phyloP scores from a whole-genome alignment of 495 filamentous ascomycete genomes.

The Beverwykella pulmonaria region DNA sequence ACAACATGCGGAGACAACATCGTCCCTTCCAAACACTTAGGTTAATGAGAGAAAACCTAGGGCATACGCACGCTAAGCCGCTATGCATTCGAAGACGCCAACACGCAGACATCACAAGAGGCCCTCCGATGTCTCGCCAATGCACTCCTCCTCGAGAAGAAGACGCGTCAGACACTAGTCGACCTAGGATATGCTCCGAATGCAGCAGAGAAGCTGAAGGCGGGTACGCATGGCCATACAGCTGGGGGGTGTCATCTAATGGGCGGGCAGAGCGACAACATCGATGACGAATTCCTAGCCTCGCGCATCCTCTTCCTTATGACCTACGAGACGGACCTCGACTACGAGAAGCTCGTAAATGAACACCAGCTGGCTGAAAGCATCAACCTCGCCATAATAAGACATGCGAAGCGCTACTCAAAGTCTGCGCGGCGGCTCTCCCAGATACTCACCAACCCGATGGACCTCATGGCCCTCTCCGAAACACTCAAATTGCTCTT shows the following conservation, averaged over 20 bases:
- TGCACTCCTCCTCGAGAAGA: slow-evolving; percentile 69
- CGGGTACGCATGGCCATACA: slow-evolving; percentile 31
- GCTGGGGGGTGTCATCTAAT: not conserved
- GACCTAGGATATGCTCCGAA: slow-evolving; percentile 74
- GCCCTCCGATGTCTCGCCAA: slow-evolving; percentile 89
- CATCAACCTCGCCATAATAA: slow-evolving; percentile 61
- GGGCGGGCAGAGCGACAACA: slow-evolving; percentile 60
- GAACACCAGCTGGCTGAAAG: slow-evolving; percentile 69
- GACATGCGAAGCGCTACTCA: slow-evolving; percentile 66
- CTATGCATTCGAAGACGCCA: slow-evolving; percentile 68
- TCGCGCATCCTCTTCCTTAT: slow-evolving; percentile 82
- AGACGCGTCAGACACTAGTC: slow-evolving; percentile 78
- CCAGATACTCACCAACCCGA: slow-evolving; percentile 51
- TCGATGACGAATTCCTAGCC: slow-evolving; percentile 85
- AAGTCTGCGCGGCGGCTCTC: slow-evolving; percentile 38
- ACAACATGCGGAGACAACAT: no score
- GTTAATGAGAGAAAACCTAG: slow-evolving; percentile 48
- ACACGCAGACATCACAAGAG: slow-evolving; percentile 65
- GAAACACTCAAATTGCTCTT: slow-evolving; percentile 90
- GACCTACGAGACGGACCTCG: slow-evolving; percentile 76
- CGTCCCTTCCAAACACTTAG: not conserved
- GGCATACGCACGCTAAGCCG: slow-evolving; percentile 72
- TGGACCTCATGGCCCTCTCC: slow-evolving; percentile 76
- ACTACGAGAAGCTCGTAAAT: slow-evolving; percentile 70
- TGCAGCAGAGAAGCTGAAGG: slow-evolving; percentile 71